Evolutionary conservation across 805 yeast genomes (phyloP), one percentile per base, ranked within the genome.

Genomic region (Ogataea siamensis): DNA sequence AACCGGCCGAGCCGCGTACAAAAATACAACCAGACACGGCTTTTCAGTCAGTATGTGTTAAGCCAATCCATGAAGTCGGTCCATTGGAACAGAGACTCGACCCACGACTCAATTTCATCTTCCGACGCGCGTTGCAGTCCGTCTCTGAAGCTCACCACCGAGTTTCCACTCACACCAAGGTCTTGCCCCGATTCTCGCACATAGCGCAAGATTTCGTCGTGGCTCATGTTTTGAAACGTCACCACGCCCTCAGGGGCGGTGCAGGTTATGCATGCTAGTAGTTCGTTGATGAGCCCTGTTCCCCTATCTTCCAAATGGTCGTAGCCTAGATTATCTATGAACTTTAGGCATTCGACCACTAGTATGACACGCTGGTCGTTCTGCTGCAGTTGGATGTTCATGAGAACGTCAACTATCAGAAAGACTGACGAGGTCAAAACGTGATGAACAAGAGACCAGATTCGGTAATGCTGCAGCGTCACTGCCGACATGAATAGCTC

Each of bases 251-350:
- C 11, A 10, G 28, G 24, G 6, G 29, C 19, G 5, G 16, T 22
- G 12, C 39, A 36, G 10, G 27, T 18, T 18, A 36, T 36, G 20
- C 33, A 36, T 5, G 23, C 29, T 5, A 36, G 12, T 3, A 36
- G 18, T 4, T 29, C 29, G 4, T 23, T 21, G 9, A 36, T 24
- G 19, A 36, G 11, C 5, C 30, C 34, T 3, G 29, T 15, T 24
- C 39, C 39, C 22, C 39, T 15, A 7, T 24, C 39, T 9, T 26
- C 13, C 22, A 36, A 8, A 24, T 36, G 34, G 15, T 21, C 39
- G 21, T 36, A 36, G 5, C 39, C 39, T 10, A 36, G n/a, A 8
- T 23, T 13, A 17, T 28, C 15, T 13, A 24, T n/a, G 7, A 22
- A 14, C 18, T 36, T 21, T 24, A 36, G 12, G 25, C 32, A 36